These are phyloP conservation scores for Houttuynia cordata DNA, from an alignment of 164 flowering plant genomes.

Conservation along the genomic window DNA sequence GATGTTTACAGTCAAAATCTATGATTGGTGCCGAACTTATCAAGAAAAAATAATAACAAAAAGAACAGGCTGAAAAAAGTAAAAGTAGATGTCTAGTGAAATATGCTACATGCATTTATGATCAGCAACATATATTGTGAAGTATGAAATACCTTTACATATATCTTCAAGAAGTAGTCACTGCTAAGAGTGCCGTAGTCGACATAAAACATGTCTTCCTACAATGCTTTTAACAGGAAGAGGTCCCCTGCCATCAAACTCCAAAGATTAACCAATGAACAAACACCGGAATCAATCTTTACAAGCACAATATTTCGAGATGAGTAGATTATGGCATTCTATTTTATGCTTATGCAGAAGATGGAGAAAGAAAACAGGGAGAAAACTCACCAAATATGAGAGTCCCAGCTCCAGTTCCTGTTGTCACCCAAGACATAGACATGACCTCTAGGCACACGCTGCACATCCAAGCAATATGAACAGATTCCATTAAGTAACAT, in stretches of 20 bases:
- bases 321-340: background rate
- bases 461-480: constrained; percentile 13
- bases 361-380: background rate
- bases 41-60: too few species aligned
- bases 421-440: constrained; percentile 57
- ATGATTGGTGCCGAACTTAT: too few species aligned
- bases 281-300: background rate
- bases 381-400: constrained; percentile 35
- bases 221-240: constrained; percentile 34
- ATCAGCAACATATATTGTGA: too few species aligned
- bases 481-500: background rate
- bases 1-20: too few species aligned
- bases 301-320: background rate
- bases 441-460: constrained; percentile 38
- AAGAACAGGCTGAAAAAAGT: too few species aligned
- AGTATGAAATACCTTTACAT: too few species aligned
- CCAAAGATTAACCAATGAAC: background rate
- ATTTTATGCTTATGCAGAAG: background rate
- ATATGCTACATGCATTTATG: too few species aligned
- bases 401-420: constrained; percentile 46
- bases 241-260: constrained; percentile 33
- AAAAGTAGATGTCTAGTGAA: too few species aligned
- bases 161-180: too few species aligned
- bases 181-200: constrained; percentile 11
- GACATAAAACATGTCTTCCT: constrained; percentile 24